Percentiles rank a stretch among this genome's conserved stretches.
These are phyloP conservation scores for Salix dunnii DNA, from an alignment of 345 rosid species.

Conservation along the genomic window DNA sequence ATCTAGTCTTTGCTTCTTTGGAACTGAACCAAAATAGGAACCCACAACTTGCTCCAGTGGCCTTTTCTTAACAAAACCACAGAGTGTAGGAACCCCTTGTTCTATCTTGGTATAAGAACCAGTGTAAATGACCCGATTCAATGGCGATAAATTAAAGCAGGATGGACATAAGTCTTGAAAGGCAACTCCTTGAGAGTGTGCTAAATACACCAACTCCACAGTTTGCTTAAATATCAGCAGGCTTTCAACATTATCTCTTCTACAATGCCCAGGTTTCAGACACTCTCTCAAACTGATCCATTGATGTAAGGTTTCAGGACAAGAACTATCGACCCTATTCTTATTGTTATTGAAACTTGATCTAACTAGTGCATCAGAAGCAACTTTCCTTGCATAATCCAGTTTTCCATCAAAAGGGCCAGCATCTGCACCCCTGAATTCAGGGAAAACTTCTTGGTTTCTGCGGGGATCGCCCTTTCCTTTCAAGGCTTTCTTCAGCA, in stretches of 20 bases:
- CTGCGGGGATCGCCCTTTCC: slow-evolving; percentile 45
- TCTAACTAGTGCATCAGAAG: slow-evolving; percentile 24
- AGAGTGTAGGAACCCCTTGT: slow-evolving; percentile 20
- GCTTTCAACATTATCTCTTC: slow-evolving; percentile 41
- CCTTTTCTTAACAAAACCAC: slow-evolving; percentile 42
- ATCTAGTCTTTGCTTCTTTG: slow-evolving; percentile 42
- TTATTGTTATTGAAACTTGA: slow-evolving; percentile 22
- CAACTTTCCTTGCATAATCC: slow-evolving; percentile 12
- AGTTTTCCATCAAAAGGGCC: slow-evolving; percentile 26
- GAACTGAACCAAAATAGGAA: slow-evolving; percentile 15
- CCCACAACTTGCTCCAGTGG: slow-evolving; percentile 28
- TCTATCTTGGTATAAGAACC: slow-evolving; percentile 45
- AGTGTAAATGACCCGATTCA: slow-evolving; percentile 43
- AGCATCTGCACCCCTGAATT: slow-evolving; percentile 12
- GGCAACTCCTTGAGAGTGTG: slow-evolving; percentile 57
- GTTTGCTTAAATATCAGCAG: slow-evolving; percentile 56
- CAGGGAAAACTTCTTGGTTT: slow-evolving; percentile 24
- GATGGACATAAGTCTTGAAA: slow-evolving; percentile 60
- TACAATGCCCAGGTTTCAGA: slow-evolving; percentile 38
- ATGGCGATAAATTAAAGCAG: slow-evolving; percentile 41
- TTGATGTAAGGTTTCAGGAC: slow-evolving; percentile 27
- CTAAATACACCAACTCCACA: slow-evolving; percentile 60
- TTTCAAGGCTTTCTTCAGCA: slow-evolving; percentile 35
- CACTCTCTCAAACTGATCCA: slow-evolving; percentile 59
- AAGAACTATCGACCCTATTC: slow-evolving; percentile 24